These are phyloP conservation scores for Candida adriatica DNA, from an alignment of 805 yeast genomes.

Conservation along the genomic window DNA sequence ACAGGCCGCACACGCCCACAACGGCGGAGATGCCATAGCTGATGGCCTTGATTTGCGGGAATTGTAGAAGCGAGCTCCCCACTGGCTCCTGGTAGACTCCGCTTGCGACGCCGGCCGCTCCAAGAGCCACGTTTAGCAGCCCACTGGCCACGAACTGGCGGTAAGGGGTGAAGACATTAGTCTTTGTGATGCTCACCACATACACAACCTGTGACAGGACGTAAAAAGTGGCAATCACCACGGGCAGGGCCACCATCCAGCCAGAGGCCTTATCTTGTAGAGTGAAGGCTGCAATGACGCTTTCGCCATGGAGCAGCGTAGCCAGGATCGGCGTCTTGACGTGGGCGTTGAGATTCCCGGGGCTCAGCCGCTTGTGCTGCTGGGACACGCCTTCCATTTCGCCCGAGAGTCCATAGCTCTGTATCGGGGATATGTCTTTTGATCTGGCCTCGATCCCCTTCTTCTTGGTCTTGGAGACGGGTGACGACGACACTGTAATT, in stretches of 20 bases:
- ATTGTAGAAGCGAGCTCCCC: too few relatives aligned
- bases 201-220: slow-evolving; percentile 27
- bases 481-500: slow-evolving; percentile 2
- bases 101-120: slow-evolving; percentile 12
- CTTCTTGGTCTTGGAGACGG: slow-evolving; percentile 1
- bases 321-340: slow-evolving; percentile 17
- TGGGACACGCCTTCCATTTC: slow-evolving; percentile 1
- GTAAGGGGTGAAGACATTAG: slow-evolving; percentile 81
- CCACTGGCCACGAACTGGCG: slow-evolving; percentile 84
- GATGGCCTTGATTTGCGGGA: too few relatives aligned
- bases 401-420: slow-evolving; percentile 3
- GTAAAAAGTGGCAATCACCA: slow-evolving; percentile 23
- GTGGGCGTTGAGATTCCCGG: slow-evolving; percentile 3
- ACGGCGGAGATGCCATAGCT: not conserved
- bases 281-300: slow-evolving; percentile 5
- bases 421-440: slow-evolving; percentile 8
- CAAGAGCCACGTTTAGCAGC: slow-evolving; percentile 20
- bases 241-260: slow-evolving; percentile 11
- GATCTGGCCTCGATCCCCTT: not conserved
- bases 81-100: not conserved
- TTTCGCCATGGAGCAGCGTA: slow-evolving; percentile 12
- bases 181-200: slow-evolving; percentile 68
- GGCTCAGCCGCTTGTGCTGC: not conserved
- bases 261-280: not conserved
- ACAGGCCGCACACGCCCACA: too few relatives aligned